phyloP scores from a whole-genome alignment of 257 asterid genomes.

The Verbascum thapsus region DNA sequence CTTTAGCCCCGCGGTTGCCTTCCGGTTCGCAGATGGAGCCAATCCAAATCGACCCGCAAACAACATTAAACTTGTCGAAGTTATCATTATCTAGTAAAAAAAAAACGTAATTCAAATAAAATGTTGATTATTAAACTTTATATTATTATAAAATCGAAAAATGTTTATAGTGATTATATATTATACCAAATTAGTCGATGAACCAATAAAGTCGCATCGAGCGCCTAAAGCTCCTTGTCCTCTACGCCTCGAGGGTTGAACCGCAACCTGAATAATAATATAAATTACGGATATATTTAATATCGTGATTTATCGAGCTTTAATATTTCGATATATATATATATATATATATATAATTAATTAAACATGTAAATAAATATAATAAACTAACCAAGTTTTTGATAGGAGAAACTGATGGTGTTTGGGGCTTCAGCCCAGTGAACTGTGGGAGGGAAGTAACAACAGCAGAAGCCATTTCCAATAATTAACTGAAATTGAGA shows the following conservation, averaged over 20 bases:
- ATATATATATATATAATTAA: too few relatives aligned
- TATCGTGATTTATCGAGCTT: too few relatives aligned
- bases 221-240: constrained; percentile 77
- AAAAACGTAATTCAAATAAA: background rate
- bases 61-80: constrained; percentile 80
- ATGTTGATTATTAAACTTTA: background rate
- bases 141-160: background rate
- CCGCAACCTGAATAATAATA: constrained; percentile 50
- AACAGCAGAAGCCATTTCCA: constrained; percentile 63
- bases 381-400: constrained; percentile 54
- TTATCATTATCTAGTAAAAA: constrained; percentile 68
- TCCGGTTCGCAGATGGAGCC: constrained; percentile 96
- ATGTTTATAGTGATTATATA: background rate
- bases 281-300: background rate
- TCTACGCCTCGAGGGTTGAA: constrained; percentile 51
- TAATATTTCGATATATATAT: too few relatives aligned
- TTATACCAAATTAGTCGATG: constrained; percentile 79
- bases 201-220: constrained; percentile 94
- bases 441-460: constrained; percentile 81
- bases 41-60: constrained; percentile 93
- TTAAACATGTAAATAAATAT: too few relatives aligned
- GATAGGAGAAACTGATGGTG: constrained; percentile 50
- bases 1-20: constrained; percentile 85
- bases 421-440: constrained; percentile 66
- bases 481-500: constrained; percentile 3